A percentile compares a stretch with the other conserved stretches of the same genome.
Evolutionary conservation across 352 stramenopile genomes (phyloP).

Genomic region (Globisporangium uncinulatum): DNA sequence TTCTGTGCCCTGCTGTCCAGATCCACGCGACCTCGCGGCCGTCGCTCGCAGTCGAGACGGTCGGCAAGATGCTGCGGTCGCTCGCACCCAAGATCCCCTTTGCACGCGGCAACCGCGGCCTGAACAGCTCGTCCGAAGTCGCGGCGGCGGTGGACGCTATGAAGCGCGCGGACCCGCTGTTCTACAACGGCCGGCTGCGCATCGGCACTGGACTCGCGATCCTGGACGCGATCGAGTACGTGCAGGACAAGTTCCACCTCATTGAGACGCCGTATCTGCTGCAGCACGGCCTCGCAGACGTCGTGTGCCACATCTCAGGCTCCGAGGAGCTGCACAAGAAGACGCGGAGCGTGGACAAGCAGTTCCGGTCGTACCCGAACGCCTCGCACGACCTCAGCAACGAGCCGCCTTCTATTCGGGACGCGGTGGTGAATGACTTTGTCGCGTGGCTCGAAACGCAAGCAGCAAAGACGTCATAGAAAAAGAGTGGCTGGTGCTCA

Average conservation of each 20-base stretch:
- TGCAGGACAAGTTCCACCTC: constrained; percentile 48
- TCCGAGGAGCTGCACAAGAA: constrained; percentile 50
- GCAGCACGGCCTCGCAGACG: constrained; percentile 64
- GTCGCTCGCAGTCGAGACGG: constrained; percentile 31
- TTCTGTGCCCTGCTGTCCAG: constrained; percentile 63
- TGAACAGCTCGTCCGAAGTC: constrained; percentile 59
- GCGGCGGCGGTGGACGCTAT: constrained; percentile 43
- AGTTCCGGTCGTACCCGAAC: constrained; percentile 52
- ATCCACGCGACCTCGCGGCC: constrained; percentile 54
- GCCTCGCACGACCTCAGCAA: constrained; percentile 68
- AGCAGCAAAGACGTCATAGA: constrained; percentile 11
- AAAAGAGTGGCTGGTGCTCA: not conserved
- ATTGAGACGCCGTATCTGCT: constrained; percentile 76
- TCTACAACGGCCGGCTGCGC: constrained; percentile 67
- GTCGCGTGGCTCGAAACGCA: constrained; percentile 61
- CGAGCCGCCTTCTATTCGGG: constrained; percentile 55
- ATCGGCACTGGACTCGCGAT: constrained; percentile 71
- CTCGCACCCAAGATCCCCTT: constrained; percentile 65
- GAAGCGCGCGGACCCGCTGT: constrained; percentile 57
- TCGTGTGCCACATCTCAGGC: constrained; percentile 61
- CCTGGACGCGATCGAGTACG: constrained; percentile 45
- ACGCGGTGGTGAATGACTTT: constrained; percentile 64
- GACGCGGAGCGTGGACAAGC: constrained; percentile 61
- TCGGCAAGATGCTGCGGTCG: constrained; percentile 47
- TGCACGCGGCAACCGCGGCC: constrained; percentile 44